Evolutionary conservation across 495 filamentous ascomycete species (phyloP).

Genomic region (Pyrenopolyporus hunteri): DNA sequence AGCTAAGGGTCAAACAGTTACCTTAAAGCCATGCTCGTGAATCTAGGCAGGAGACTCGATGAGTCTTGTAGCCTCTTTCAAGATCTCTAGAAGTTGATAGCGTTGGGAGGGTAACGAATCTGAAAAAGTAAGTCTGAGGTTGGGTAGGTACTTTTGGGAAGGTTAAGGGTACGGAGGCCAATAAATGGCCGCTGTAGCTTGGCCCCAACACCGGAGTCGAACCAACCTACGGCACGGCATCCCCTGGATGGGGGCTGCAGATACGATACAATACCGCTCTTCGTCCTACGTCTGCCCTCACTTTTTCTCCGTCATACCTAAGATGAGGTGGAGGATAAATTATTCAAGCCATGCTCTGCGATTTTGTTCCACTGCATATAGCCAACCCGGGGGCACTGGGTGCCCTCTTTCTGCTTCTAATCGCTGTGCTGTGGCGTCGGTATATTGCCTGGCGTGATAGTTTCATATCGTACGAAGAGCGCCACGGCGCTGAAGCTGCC

Average conservation of each 20-base stretch:
- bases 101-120: neutral
- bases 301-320: too few relatives aligned
- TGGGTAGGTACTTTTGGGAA: neutral
- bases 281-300: neutral
- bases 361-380: conserved; percentile 3
- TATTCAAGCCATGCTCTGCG: conserved; percentile 1
- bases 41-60: conserved; percentile 4
- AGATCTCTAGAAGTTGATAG: neutral
- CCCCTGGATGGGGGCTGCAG: too few relatives aligned
- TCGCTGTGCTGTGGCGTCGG: conserved; percentile 17
- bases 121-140: neutral
- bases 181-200: too few relatives aligned
- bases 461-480: conserved; percentile 2
- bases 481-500: conserved; percentile 9
- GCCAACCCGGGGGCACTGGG: conserved; percentile 5
- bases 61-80: neutral
- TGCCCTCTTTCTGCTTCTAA: conserved; percentile 2
- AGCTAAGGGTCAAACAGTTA: conserved; percentile 13
- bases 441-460: neutral
- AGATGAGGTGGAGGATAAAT: too few relatives aligned
- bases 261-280: neutral
- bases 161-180: too few relatives aligned
- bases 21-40: conserved; percentile 9
- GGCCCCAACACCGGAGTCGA: too few relatives aligned
- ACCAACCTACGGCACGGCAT: too few relatives aligned